Conservation (phyloP, 805 yeast genomes). For the Pichia nakasei region DNA sequence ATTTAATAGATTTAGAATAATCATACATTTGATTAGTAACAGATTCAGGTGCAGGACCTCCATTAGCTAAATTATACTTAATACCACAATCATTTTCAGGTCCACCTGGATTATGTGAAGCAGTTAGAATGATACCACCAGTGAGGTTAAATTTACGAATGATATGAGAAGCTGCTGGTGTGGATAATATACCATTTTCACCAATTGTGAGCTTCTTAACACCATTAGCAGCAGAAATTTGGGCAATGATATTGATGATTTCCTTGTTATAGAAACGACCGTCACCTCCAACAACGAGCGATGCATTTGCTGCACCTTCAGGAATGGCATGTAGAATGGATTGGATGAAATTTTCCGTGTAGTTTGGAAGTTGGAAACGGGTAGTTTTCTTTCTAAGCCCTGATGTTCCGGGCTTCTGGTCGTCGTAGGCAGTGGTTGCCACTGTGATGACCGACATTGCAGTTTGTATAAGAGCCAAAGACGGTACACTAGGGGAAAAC, state of each 20-base stretch:
- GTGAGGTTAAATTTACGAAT: slow-evolving; percentile 69
- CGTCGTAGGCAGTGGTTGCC: slow-evolving; percentile 67
- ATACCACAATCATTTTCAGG: slow-evolving; percentile 88
- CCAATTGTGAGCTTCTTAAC: slow-evolving; percentile 81
- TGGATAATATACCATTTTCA: slow-evolving; percentile 77
- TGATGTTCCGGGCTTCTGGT: slow-evolving; percentile 97
- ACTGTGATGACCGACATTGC: slow-evolving; percentile 21
- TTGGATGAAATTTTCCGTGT: slow-evolving; percentile 92
- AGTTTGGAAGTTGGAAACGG: slow-evolving; percentile 68
- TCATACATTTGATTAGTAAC: slow-evolving; percentile 85
- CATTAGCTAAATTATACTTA: slow-evolving; percentile 89
- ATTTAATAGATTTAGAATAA: slow-evolving; percentile 45
- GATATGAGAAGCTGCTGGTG: slow-evolving; percentile 94
- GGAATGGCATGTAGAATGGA: slow-evolving; percentile 81
- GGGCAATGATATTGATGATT: slow-evolving; percentile 72
- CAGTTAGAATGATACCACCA: slow-evolving; percentile 94
- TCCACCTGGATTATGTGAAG: slow-evolving; percentile 97
- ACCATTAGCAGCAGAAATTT: slow-evolving; percentile 87
- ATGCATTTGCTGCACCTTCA: slow-evolving; percentile 68
- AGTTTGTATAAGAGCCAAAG: too few relatives aligned
- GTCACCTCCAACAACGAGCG: slow-evolving; percentile 92
- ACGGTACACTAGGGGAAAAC: too few relatives aligned
- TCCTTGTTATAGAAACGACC: slow-evolving; percentile 85
- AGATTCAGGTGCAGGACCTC: slow-evolving; percentile 97
- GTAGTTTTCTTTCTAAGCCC: slow-evolving; percentile 89